Percentiles rank a stretch among this genome's conserved stretches.
Evolutionary conservation across 352 stramenopile species (phyloP).

Genomic region (Phytophthora macrochlamydospora): DNA sequence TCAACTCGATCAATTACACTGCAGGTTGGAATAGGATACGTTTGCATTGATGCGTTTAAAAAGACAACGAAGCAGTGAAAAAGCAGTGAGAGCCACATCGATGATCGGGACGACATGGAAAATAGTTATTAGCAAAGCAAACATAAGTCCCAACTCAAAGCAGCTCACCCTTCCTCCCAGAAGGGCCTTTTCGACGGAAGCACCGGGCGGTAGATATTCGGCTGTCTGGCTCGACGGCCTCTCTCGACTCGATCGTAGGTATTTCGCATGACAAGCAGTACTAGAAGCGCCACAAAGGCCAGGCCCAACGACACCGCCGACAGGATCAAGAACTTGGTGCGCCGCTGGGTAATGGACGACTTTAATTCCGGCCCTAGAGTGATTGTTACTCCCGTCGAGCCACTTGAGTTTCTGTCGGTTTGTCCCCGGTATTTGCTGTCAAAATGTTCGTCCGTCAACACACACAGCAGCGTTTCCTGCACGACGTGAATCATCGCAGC

Average conservation of each 20-base stretch:
- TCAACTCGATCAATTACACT: too few species aligned
- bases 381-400: slow-evolving; percentile 1
- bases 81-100: too few species aligned
- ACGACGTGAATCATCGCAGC: slow-evolving; percentile 35
- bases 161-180: not conserved
- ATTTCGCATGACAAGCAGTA: slow-evolving; percentile 2
- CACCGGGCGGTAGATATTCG: not conserved
- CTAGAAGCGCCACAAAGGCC: slow-evolving; percentile 22
- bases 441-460: slow-evolving; percentile 44
- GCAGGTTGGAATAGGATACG: too few species aligned
- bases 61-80: too few species aligned
- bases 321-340: slow-evolving; percentile 44
- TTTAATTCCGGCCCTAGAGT: slow-evolving; percentile 15
- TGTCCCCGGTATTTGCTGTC: slow-evolving; percentile 36
- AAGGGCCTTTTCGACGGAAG: not conserved
- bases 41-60: too few species aligned
- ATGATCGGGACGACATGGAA: too few species aligned
- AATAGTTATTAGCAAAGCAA: too few species aligned
- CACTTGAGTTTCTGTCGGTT: slow-evolving; percentile 11
- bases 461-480: slow-evolving; percentile 49
- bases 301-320: slow-evolving; percentile 17
- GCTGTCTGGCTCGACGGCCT: not conserved
- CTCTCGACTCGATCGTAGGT: not conserved
- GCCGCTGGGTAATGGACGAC: slow-evolving; percentile 27
- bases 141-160: too few species aligned